Conservation (phyloP, 352 stramenopile genomes). For the Aphanomyces stellatus region DNA sequence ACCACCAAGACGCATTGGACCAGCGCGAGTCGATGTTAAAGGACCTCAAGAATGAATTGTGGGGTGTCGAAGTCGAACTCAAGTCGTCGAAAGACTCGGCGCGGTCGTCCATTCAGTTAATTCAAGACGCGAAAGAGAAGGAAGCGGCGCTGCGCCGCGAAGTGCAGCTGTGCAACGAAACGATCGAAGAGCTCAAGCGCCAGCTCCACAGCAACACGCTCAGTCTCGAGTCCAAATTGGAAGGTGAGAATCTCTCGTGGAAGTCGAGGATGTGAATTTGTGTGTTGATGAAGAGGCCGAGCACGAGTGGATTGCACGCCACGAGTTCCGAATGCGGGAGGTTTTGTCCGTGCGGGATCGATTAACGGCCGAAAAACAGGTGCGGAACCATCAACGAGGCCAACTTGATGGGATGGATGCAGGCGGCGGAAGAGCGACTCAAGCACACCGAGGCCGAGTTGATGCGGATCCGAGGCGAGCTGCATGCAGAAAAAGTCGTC, state of each 20-base stretch:
- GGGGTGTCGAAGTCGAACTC: conserved; percentile 18
- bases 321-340: conserved; percentile 44
- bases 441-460: conserved; percentile 54
- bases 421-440: conserved; percentile 41
- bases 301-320: conserved; percentile 34
- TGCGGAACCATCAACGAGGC: not conserved
- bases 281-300: conserved; percentile 33
- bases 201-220: conserved; percentile 54
- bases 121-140: conserved; percentile 10
- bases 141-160: conserved; percentile 36
- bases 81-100: conserved; percentile 5
- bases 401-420: too few species aligned
- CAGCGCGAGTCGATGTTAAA: conserved; percentile 31
- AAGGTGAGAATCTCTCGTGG: not conserved
- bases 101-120: not conserved
- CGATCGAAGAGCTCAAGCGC: conserved; percentile 48
- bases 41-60: conserved; percentile 50
- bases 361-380: conserved; percentile 43
- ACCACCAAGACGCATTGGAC: conserved; percentile 51
- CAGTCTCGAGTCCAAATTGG: conserved; percentile 60
- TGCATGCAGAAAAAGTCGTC: conserved; percentile 28
- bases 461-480: conserved; percentile 40
- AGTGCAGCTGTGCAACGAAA: conserved; percentile 29
- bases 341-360: conserved; percentile 47
- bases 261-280: not conserved